Evolutionary conservation across 2,329 filamentous ascomycete species (phyloP).

Genomic region (Acephala macrosclerotiorum): DNA sequence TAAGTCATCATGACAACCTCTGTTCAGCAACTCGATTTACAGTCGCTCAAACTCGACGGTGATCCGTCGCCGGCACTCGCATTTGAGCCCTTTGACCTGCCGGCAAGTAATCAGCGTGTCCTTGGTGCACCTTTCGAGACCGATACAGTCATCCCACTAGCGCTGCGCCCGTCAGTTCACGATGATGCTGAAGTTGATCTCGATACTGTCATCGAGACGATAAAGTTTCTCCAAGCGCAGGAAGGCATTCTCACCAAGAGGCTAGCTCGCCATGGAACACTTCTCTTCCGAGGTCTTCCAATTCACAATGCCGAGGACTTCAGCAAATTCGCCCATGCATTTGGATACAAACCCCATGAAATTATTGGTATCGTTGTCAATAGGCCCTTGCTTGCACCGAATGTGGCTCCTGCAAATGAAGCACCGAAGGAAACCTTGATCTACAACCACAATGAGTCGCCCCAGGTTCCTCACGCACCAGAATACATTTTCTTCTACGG

Average conservation of each 20-base stretch:
- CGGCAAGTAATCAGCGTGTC: neutral
- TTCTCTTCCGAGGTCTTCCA: constrained; percentile 55
- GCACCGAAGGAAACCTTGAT: constrained; percentile 55
- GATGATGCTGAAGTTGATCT: neutral
- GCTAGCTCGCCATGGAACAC: constrained; percentile 53
- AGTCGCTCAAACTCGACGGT: neutral
- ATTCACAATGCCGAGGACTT: constrained; percentile 55
- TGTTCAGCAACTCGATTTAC: neutral
- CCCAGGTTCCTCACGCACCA: constrained; percentile 58
- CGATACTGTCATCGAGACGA: constrained; percentile 34
- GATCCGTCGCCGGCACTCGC: neutral
- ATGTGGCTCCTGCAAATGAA: constrained; percentile 56
- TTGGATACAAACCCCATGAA: constrained; percentile 55
- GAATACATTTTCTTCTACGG: constrained; percentile 60
- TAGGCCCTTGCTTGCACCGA: constrained; percentile 51
- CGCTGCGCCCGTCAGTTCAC: neutral
- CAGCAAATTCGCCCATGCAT: constrained; percentile 56
- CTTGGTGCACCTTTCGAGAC: neutral
- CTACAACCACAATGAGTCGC: constrained; percentile 59
- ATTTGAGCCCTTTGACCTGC: neutral
- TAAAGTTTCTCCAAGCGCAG: constrained; percentile 48
- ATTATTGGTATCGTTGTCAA: constrained; percentile 59
- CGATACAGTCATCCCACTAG: neutral
- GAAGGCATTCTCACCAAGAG: constrained; percentile 48
- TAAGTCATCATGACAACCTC: neutral